Evolutionary conservation across 1,284 basidiomycete species (phyloP), one percentile per base, ranked within the genome.

Genomic region (Fomitopsis palustris): DNA sequence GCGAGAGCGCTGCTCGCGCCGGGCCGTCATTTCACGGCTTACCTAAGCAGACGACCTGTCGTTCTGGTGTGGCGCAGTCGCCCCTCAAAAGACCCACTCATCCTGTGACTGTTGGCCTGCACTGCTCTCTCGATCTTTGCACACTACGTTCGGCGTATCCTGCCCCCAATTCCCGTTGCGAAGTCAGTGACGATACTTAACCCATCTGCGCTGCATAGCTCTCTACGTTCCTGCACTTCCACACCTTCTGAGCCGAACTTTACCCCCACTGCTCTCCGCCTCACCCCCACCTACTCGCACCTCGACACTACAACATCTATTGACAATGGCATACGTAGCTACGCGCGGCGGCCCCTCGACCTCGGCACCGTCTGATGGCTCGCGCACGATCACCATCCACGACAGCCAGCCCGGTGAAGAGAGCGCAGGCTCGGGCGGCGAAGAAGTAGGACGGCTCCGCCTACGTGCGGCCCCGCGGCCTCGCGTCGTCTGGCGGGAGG

Each of bases 401-500:
- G 74, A 77, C 45, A 70, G 75, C 37, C 76, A 79, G 37, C 75
- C 80, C 2, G 69, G 70, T 31, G 75, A 74, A 14, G 73, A 69
- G 23, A 64, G 62, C 8, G 62, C 58, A 21, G 64, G 60, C 25
- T 66, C 64, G 19, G 63, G 49, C 10, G 55, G 58, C 33, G 64
- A 63, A 58, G 53, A 54, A 31, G 59, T 80, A 1, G 84, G 84
- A 4, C 75, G 81, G 1, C 75, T 90, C 47, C 79, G 76, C 55
- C 78, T 91, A 31, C 78, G 83, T 19, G 88, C 81, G 16, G 78
- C 69, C 3, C 74, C 76, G 1, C 72, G 77, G 17, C 83, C 78
- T 39, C 75, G 78, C 21, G 92, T 94, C 0, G 82, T 81, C 1
- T 95, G 92, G 93, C 79, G 76, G 23, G 86, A 90, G n/a, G 87